phyloP scores from a whole-genome alignment of 2,329 filamentous ascomycete species.

The Xylaria sp. region DNA sequence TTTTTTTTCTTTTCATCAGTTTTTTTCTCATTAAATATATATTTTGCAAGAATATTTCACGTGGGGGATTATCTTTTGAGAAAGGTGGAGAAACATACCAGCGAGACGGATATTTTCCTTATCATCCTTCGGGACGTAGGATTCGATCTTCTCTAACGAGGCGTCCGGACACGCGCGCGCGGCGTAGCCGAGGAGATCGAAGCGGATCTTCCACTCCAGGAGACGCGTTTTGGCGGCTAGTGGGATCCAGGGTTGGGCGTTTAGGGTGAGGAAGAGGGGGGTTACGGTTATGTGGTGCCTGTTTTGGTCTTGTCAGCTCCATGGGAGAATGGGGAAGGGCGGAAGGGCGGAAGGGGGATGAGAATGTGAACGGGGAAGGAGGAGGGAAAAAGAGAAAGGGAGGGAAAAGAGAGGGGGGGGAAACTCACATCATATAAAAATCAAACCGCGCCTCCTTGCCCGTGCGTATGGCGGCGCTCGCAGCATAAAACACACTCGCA shows the following conservation, averaged over 20 bases:
- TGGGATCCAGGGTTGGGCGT: conserved; percentile 56
- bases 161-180: conserved; percentile 61
- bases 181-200: conserved; percentile 69
- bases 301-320: conserved; percentile 1
- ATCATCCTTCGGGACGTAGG: conserved; percentile 50
- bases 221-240: conserved; percentile 59
- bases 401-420: no score
- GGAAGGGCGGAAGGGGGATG: background rate
- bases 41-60: no score
- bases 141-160: conserved; percentile 50
- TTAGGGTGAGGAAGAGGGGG: conserved; percentile 69
- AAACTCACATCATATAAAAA: conserved; percentile 63
- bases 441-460: conserved; percentile 68
- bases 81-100: no score
- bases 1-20: no score
- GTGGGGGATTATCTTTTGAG: no score
- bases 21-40: no score
- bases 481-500: conserved; percentile 45
- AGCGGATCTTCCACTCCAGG: conserved; percentile 74
- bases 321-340: background rate
- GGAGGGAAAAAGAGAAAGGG: no score
- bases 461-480: conserved; percentile 55
- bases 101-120: background rate
- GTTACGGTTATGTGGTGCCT: conserved; percentile 70
- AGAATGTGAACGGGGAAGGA: background rate